A percentile compares a stretch with the other conserved stretches of the same genome.
These are phyloP conservation scores for Paecilomyces dactylethromorphus DNA, from an alignment of 2,329 filamentous ascomycete species.

Conservation along the genomic window DNA sequence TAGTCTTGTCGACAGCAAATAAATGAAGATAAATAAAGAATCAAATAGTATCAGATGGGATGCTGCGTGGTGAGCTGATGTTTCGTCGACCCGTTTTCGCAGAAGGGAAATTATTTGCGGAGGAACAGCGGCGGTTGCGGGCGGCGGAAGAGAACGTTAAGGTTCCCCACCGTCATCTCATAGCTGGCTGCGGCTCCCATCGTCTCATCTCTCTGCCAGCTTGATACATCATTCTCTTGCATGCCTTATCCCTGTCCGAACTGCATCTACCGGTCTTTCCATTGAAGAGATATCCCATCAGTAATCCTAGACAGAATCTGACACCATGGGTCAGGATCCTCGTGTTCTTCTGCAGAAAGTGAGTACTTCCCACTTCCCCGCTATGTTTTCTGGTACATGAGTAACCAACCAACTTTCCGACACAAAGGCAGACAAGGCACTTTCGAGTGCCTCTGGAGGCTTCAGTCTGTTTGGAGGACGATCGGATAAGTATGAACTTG, in stretches of 20 bases:
- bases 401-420: constrained; percentile 11
- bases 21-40: not conserved
- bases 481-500: constrained; percentile 83
- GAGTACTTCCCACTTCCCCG: constrained; percentile 11
- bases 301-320: not conserved
- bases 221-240: not conserved
- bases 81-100: not conserved
- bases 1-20: not conserved
- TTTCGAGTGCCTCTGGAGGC: constrained; percentile 66
- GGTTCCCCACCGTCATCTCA: not conserved
- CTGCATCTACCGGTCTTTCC: not conserved
- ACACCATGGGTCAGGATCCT: constrained; percentile 67
- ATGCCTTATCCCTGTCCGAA: not conserved
- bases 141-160: not conserved
- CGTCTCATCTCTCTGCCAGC: not conserved
- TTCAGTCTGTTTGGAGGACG: constrained; percentile 86
- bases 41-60: not conserved
- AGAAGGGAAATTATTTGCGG: not conserved
- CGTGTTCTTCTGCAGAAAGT: constrained; percentile 75
- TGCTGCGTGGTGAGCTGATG: not conserved
- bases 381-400: constrained; percentile 9
- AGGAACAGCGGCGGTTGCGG: not conserved
- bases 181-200: not conserved
- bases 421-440: constrained; percentile 74
- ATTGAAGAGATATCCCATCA: not conserved